Percentiles rank a stretch among this genome's conserved stretches.
phyloP scores from a whole-genome alignment of 2,329 filamentous ascomycete species.

The Knoxdaviesia capensis region DNA sequence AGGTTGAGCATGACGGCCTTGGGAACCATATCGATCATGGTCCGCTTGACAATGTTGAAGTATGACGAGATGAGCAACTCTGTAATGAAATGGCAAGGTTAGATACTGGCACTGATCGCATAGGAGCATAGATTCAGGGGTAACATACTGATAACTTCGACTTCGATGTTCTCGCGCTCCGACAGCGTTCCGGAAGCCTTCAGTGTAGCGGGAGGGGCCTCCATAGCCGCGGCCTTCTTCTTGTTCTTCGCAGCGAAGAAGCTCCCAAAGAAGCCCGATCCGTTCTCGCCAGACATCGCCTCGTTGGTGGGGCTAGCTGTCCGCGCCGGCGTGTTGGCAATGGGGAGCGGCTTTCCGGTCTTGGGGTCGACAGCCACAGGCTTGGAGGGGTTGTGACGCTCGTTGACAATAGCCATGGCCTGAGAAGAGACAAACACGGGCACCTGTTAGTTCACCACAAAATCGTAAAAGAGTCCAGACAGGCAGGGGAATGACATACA shows the following conservation, averaged over 20 bases:
- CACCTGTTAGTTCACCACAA: not conserved
- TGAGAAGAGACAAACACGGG: conserved; percentile 11
- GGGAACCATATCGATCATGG: conserved; percentile 99
- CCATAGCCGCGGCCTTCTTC: conserved; percentile 99
- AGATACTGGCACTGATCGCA: not conserved
- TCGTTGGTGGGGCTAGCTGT: conserved; percentile 53
- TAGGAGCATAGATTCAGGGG: not conserved
- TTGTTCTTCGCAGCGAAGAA: conserved; percentile 99
- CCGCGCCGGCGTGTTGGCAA: conserved; percentile 43
- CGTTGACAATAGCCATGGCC: conserved; percentile 96
- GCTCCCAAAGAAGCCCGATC: conserved; percentile 84
- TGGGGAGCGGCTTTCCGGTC: conserved; percentile 80
- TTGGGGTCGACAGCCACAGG: conserved; percentile 95
- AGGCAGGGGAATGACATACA: conserved; percentile 20
- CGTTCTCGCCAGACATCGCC: conserved; percentile 21
- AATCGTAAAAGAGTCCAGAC: not conserved
- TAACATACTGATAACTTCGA: conserved; percentile 86
- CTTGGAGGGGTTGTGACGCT: conserved; percentile 62
- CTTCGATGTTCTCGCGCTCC: conserved; percentile 86
- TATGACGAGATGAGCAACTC: conserved; percentile 92
- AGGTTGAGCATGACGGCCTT: conserved; percentile 98
- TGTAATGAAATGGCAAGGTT: conserved; percentile 14
- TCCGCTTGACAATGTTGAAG: conserved; percentile 94
- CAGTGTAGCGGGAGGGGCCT: conserved; percentile 74
- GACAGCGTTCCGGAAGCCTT: conserved; percentile 89